Evolutionary conservation across 2,329 filamentous ascomycete species (phyloP).

Genomic region (Pseudocercospora ulei): DNA sequence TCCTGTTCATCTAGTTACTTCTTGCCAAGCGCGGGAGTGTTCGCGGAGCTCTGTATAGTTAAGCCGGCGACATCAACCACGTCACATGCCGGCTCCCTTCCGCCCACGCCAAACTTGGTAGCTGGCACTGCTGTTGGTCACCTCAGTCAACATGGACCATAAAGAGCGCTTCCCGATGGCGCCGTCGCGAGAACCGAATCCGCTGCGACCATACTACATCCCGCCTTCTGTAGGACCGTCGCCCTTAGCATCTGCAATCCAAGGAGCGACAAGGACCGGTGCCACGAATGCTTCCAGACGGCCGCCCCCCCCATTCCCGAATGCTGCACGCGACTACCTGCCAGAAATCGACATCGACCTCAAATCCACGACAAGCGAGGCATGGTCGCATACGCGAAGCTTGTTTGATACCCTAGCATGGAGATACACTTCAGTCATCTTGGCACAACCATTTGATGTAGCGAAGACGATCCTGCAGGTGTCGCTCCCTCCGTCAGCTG

Average conservation of each 20-base stretch:
- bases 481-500: conserved; percentile 41
- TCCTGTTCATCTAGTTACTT: too few species aligned
- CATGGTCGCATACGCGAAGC: conserved; percentile 49
- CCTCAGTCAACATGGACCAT: conserved; percentile 11
- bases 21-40: conserved; percentile 9
- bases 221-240: conserved; percentile 50
- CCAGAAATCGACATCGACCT: conserved; percentile 77
- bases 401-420: conserved; percentile 76
- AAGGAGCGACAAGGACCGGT: conserved; percentile 9
- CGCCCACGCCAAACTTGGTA: background rate
- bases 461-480: conserved; percentile 88
- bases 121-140: background rate
- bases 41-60: background rate
- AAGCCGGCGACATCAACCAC: conserved; percentile 8
- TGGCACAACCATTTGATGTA: conserved; percentile 93
- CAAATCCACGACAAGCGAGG: conserved; percentile 30
- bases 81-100: background rate
- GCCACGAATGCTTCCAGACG: conserved; percentile 6
- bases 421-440: conserved; percentile 81
- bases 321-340: conserved; percentile 71
- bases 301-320: conserved; percentile 40
- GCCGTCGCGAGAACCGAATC: conserved; percentile 48
- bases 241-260: conserved; percentile 14
- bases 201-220: conserved; percentile 61
- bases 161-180: conserved; percentile 35